Base-by-base conservation (phyloP, 78 protist genomes). In the Dictyostelium brefeldianum region DNA sequence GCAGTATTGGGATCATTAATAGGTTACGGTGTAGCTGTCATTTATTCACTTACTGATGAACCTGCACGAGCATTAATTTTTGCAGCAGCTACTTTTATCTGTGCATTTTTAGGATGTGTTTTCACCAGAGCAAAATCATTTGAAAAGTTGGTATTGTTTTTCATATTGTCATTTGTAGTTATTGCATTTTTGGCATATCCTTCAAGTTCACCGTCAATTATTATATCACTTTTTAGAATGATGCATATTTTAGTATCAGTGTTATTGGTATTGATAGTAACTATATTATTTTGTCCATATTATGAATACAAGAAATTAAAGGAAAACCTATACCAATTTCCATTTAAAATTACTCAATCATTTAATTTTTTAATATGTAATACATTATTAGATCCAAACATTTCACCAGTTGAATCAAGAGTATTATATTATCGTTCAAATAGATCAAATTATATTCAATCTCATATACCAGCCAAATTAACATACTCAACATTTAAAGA, bases 191-290 rank as follows among this genome's bases (percentile, higher is more conserved):
- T 77, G 12, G 56, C 80, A 1, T 83, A 71, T 53, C 71, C 59
- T 2, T 70, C 41, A 9, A 64, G 41, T 17, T 9, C 17, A 31
- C 79, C 81, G 0, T 36, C 36, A 36, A 73, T 83, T 15, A 83
- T 83, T 27, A 73, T 8, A 1, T 70, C 80, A 22, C 59, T 83
- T 10, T 67, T 83, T 20, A 25, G 91, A 29, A 83, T 67, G 22
- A 53, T 70, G 48, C 91, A 83, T 47, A 83, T 83, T 22, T 20
- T 67, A 31, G n/a, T 83, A 18, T 81, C 69, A 2, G 48, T 70
- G 10, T 8, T 70, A 51, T 29, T 83, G 3, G 81, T 83, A n/a
- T 48, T 73, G 2, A 4, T 83, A 3, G 41, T 83, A 0, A 53
- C 91, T 0, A 2, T 22, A 1, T 4, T 67, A 5, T 14, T 81